Evolutionary conservation across 2,329 filamentous ascomycete genomes (phyloP).

Genomic region (Teratosphaeria destructans): DNA sequence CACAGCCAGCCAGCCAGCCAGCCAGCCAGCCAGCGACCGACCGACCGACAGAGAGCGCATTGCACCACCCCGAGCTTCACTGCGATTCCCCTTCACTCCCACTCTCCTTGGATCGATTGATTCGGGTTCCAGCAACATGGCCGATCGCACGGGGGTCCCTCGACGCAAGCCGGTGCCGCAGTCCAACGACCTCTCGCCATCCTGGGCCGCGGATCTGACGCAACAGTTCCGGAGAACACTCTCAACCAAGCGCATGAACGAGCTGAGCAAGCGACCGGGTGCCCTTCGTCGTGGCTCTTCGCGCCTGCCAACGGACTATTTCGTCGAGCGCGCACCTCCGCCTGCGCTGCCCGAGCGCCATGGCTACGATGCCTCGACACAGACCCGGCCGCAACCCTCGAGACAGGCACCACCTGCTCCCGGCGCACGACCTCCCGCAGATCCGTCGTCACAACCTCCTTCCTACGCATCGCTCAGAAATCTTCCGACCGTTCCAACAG

Average conservation of each 20-base stretch:
- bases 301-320: conserved; percentile 34
- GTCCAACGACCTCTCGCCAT: conserved; percentile 36
- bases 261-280: conserved; percentile 43
- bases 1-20: neutral
- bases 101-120: neutral
- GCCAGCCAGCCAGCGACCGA: neutral
- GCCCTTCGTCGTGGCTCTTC: conserved; percentile 43
- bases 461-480: conserved; percentile 54
- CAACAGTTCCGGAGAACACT: conserved; percentile 79
- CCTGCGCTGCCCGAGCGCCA: conserved; percentile 7
- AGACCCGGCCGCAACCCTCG: conserved; percentile 5
- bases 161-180: conserved; percentile 22
- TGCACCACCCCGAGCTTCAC: neutral
- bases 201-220: conserved; percentile 68
- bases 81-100: neutral
- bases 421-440: conserved; percentile 15
- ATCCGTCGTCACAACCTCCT: conserved; percentile 35
- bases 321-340: conserved; percentile 12
- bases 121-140: conserved; percentile 10
- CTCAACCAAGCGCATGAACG: conserved; percentile 77
- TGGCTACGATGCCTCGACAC: conserved; percentile 5
- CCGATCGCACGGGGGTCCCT: conserved; percentile 20
- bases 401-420: conserved; percentile 14
- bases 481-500: conserved; percentile 60
- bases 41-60: neutral